Evolutionary conservation across 352 stramenopile species (phyloP).

Genomic region (Blastocystis hominis): DNA sequence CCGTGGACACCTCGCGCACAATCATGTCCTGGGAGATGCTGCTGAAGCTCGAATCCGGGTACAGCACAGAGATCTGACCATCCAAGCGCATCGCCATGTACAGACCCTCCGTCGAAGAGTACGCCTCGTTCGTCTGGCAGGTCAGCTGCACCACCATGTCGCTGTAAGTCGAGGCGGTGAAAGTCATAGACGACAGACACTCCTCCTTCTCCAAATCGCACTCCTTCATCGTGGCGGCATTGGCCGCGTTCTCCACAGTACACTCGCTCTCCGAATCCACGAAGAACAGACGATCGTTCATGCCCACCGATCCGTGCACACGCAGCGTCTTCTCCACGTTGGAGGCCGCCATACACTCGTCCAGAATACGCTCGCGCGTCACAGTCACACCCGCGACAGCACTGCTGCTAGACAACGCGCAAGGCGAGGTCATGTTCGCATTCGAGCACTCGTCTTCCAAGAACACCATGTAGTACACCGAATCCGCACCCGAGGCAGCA

Average conservation of each 20-base stretch:
- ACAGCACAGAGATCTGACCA: neutral
- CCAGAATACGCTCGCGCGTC: neutral
- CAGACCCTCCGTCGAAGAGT: neutral
- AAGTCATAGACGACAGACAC: conserved; percentile 11
- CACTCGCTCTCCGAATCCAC: conserved; percentile 37
- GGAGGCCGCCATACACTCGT: conserved; percentile 34
- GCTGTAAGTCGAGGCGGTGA: neutral
- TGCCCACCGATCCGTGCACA: conserved; percentile 7
- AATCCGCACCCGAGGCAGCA: neutral
- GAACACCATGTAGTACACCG: conserved; percentile 12
- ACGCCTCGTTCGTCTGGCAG: neutral
- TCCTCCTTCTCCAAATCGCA: neutral
- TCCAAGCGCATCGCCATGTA: neutral
- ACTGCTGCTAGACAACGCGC: neutral
- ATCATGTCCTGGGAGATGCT: neutral
- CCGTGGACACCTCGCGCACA: conserved; percentile 1
- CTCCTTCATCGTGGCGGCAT: neutral
- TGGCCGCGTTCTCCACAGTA: neutral
- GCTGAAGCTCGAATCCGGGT: neutral
- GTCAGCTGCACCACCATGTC: conserved; percentile 16
- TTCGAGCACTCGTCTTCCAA: conserved; percentile 34
- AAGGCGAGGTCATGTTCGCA: neutral
- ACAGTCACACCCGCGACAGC: neutral
- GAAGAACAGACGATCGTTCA: conserved; percentile 9
- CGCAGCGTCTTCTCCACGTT: conserved; percentile 7